Conservation (phyloP, 495 filamentous ascomycete species). For the Friedmanniomyces simplex region DNA sequence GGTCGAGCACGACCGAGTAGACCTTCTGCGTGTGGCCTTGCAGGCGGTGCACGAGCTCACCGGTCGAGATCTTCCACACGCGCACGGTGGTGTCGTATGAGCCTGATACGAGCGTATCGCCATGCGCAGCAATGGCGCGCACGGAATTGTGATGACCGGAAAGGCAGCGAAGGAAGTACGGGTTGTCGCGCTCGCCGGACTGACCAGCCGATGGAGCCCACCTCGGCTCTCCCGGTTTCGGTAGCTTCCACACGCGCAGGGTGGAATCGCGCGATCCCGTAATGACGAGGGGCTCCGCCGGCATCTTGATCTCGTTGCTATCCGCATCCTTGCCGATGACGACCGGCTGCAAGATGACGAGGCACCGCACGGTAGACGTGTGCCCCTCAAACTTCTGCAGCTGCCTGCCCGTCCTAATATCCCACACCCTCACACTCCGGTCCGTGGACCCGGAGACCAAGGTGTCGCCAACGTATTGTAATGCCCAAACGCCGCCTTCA, state of each 20-base stretch:
- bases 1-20: slow-evolving; percentile 93
- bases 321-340: slow-evolving; percentile 60
- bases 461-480: slow-evolving; percentile 91
- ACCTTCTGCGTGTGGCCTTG: slow-evolving; percentile 88
- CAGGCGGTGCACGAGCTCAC: slow-evolving; percentile 78
- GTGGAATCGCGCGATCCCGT: slow-evolving; percentile 95
- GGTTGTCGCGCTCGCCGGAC: slow-evolving; percentile 73
- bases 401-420: slow-evolving; percentile 83
- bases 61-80: slow-evolving; percentile 95
- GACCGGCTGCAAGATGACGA: slow-evolving; percentile 87
- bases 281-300: slow-evolving; percentile 86
- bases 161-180: slow-evolving; percentile 84
- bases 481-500: slow-evolving; percentile 94
- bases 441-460: slow-evolving; percentile 96
- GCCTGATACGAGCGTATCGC: slow-evolving; percentile 93
- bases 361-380: slow-evolving; percentile 90
- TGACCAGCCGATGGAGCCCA: slow-evolving; percentile 69
- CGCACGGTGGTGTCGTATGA: slow-evolving; percentile 95
- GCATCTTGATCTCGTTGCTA: slow-evolving; percentile 76
- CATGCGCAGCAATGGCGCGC: slow-evolving; percentile 93
- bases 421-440: slow-evolving; percentile 92
- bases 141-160: slow-evolving; percentile 87
- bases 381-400: slow-evolving; percentile 95
- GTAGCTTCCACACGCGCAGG: slow-evolving; percentile 89
- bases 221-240: slow-evolving; percentile 60